Evolutionary conservation across 2,329 filamentous ascomycete species (phyloP), one percentile per base, ranked within the genome.

Genomic region (Helotiales sp.): DNA sequence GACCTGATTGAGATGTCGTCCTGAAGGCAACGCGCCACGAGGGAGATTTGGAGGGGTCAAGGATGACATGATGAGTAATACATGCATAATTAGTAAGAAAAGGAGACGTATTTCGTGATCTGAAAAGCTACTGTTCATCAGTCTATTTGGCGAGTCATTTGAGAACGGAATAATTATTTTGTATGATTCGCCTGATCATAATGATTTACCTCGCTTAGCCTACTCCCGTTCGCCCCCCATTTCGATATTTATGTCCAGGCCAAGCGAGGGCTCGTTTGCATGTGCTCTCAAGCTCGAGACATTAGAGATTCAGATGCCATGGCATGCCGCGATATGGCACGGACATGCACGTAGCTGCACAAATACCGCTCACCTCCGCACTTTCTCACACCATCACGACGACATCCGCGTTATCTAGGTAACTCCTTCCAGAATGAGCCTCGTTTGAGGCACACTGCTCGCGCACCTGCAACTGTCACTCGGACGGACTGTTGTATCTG

Each of bases 301-400:
- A 43, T 2, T 10, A n/a, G 40, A 43, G 10, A 40, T 40, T 32
- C 20, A 24, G 52, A 24, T 37, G 52, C 30, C 3, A 57, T 34
- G 30, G n/a, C 30, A 57, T 37, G 32, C 28, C 6, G 22, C 20
- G 17, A 28, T 28, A 28, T n/a, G 34, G 34, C 40, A 30, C 34
- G 17, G 34, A 17, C 8, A 28, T 59, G 34, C 55, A 45, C 3
- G 55, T 30, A 43, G 24, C 55, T 17, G 34, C 20, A 8, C 50
- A 55, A 55, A 28, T 55, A 55, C 28, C 50, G 50, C 28, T 34
- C 28, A 34, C 34, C 55, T 58, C 55, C 20, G 43, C 55, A 43
- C 34, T n/a, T 40, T 3, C 17, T 45, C 55, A 59, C 55, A 59
- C 55, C 55, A 59, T 59, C 55, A 2, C 17, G 37, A 45, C 17